Evolutionary conservation across 805 yeast genomes (phyloP), one percentile per base, ranked within the genome.

Genomic region (Kurtzmaniella fragi): DNA sequence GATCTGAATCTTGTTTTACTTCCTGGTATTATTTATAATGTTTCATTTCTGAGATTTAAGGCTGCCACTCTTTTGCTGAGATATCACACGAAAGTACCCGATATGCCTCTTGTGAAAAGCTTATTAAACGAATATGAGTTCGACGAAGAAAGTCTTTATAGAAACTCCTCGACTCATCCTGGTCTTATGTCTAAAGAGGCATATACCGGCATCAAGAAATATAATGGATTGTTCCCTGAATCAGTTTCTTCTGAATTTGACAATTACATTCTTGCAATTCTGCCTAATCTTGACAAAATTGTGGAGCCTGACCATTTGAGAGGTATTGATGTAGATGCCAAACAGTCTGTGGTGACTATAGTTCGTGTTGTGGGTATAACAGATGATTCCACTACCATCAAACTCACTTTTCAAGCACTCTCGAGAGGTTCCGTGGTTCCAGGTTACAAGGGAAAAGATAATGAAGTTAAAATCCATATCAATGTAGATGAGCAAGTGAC

Each of bases 21-120:
- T 7, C 86, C 88, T 1, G 85, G 85, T 0, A 73, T 80, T 31
- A 64, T 78, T 17, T 81, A 80, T 56, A 72, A 76, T 40, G 75
- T 80, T n/a, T 63, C 76, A 2, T 72, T 78, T 38, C 56, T 70
- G 13, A 61, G 70, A 38, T 57, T 62, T 38, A 67, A 70, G 37
- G 82, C 78, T 1, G 65, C 72, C 9, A 62, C 70, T 3, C 54
- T 79, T 14, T 56, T 78, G 32, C 59, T 67, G 16, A 62, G 73
- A 20, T 76, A 61, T 50, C 53, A 63, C 34, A 47, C 57, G 7
- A 57, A 57, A 34, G 50, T 55, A 6, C 47, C 52, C 14, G 37
- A 50, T 20, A 47, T 64, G 15, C 48, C 67, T 5, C 43, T 60
- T 3, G 54, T 64, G 32, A 53, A 57, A 30, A 56, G 56, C 41